Evolutionary conservation across 805 yeast genomes (phyloP).

Genomic region (Kodamaea jinghongensis): DNA sequence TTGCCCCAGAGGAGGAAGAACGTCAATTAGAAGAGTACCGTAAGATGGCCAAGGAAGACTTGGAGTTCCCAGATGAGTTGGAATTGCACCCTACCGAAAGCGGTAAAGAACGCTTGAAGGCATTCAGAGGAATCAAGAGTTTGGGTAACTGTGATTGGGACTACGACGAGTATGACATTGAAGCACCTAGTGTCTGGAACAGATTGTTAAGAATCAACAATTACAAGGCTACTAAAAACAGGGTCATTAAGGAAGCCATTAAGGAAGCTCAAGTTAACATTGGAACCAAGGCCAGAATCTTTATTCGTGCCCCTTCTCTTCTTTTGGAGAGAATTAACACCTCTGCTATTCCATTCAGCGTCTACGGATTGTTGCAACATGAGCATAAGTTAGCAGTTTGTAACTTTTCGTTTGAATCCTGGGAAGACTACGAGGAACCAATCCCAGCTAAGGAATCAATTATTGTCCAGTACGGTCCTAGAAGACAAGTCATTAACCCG

Average conservation of each 20-base stretch:
- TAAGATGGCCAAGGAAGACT: constrained; percentile 71
- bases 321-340: constrained; percentile 45
- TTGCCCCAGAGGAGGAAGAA: constrained; percentile 79
- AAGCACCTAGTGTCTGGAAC: constrained; percentile 75
- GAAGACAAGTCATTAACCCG: constrained; percentile 82
- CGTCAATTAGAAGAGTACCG: constrained; percentile 71
- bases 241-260: constrained; percentile 57
- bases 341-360: constrained; percentile 48
- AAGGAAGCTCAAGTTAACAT: constrained; percentile 40
- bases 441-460: constrained; percentile 78
- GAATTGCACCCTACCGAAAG: constrained; percentile 76
- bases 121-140: constrained; percentile 86
- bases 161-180: constrained; percentile 73
- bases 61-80: constrained; percentile 93
- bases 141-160: constrained; percentile 84
- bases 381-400: constrained; percentile 85
- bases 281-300: constrained; percentile 65
- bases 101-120: constrained; percentile 68
- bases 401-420: constrained; percentile 76
- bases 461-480: constrained; percentile 89
- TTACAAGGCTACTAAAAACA: constrained; percentile 72
- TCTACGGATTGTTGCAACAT: constrained; percentile 75
- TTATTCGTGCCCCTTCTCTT: constrained; percentile 53
- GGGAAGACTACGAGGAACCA: constrained; percentile 89
- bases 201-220: constrained; percentile 72